A percentile compares a stretch with the other conserved stretches of the same genome.
Conservation (phyloP, 2,329 filamentous ascomycete genomes). For the Pseudogymnoascus sp. region DNA sequence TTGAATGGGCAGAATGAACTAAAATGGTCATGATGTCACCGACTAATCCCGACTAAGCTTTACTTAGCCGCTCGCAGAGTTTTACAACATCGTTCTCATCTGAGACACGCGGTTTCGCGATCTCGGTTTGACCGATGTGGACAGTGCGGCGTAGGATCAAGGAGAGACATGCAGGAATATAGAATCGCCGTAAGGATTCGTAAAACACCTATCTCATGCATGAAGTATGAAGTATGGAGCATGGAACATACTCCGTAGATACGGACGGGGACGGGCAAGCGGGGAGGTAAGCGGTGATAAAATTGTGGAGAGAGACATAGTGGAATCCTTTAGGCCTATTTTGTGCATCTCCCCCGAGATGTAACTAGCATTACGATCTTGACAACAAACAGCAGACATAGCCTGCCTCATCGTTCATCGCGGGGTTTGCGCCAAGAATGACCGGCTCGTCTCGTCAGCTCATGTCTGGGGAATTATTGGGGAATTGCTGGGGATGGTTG, state of each 20-base stretch:
- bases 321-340: background rate
- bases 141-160: no score
- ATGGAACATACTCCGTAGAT: background rate
- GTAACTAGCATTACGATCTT: background rate
- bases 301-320: slow-evolving; percentile 4
- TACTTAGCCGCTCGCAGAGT: background rate
- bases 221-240: no score
- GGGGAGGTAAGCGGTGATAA: background rate
- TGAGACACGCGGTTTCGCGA: background rate
- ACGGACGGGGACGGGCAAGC: background rate
- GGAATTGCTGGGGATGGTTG: background rate
- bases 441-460: slow-evolving; percentile 3
- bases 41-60: background rate
- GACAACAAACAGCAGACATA: background rate
- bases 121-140: background rate
- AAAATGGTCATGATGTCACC: background rate
- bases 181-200: background rate
- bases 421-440: slow-evolving; percentile 4
- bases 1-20: background rate
- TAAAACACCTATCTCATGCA: background rate
- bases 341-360: background rate
- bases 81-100: background rate
- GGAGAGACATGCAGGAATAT: background rate
- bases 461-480: background rate
- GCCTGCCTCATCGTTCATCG: background rate